Evolutionary conservation across 2,329 filamentous ascomycete species (phyloP).

Genomic region (Calycina herbarum): DNA sequence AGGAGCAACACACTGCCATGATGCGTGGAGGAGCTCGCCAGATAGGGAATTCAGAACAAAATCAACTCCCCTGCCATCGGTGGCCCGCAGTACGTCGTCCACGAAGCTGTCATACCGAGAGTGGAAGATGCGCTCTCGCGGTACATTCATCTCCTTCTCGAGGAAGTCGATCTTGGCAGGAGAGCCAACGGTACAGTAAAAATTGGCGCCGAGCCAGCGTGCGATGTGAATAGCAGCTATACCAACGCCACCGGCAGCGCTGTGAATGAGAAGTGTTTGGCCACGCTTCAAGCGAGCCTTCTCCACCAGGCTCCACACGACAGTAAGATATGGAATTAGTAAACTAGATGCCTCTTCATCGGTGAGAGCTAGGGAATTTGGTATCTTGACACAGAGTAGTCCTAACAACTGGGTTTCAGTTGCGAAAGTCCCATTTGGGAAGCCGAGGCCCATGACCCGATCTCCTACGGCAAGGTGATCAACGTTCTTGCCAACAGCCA

Average conservation of each 20-base stretch:
- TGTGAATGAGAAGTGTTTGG: constrained; percentile 36
- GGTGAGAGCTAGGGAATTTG: constrained; percentile 19
- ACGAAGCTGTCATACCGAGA: constrained; percentile 35
- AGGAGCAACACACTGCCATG: constrained; percentile 38
- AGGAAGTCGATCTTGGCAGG: constrained; percentile 23
- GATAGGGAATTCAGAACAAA: too few species aligned
- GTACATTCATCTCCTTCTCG: constrained; percentile 31
- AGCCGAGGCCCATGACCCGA: constrained; percentile 18
- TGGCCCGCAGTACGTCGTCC: constrained; percentile 22
- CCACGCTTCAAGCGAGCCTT: constrained; percentile 17
- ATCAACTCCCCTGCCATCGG: constrained; percentile 31
- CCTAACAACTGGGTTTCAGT: constrained; percentile 9
- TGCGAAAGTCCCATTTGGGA: background rate
- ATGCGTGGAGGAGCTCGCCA: constrained; percentile 25
- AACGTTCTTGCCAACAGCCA: constrained; percentile 28
- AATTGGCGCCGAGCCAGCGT: constrained; percentile 30
- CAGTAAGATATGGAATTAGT: constrained; percentile 22
- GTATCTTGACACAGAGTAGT: constrained; percentile 28
- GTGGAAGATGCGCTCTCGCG: constrained; percentile 32
- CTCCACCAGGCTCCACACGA: constrained; percentile 20
- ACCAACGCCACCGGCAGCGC: constrained; percentile 36
- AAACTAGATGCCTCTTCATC: constrained; percentile 23
- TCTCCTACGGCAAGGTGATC: constrained; percentile 29
- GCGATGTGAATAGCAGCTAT: constrained; percentile 36
- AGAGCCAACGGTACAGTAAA: constrained; percentile 29